Evolutionary conservation across 73 alveolate genomes (phyloP), one percentile per base, ranked within the genome.

Genomic region (Paramecium primaurelia): DNA sequence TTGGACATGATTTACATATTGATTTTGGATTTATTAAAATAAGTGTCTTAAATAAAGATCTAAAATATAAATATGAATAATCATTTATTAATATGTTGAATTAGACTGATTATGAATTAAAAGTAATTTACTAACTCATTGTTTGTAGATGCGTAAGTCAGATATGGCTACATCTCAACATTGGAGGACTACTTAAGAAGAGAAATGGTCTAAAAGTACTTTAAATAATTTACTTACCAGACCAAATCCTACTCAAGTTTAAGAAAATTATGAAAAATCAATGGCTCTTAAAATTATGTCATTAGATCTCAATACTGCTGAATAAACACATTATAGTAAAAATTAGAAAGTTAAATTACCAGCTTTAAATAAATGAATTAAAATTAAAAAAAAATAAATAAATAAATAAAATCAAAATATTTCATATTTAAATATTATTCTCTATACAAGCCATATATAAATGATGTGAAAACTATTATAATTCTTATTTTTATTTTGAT

Each of bases 211-310:
- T 71, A 44, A 89, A 64, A 71, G 92, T 47, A 59, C 94, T 18
- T 22, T 89, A 42, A 89, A 89, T 14, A 18, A 59, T 71, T 71
- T 89, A 40, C 84, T 89, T 3, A 71, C 86, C 20, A 69, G 92
- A 71, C 94, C 94, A 40, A 54, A 89, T 83, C 49, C 92, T 5
- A 71, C 42, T 59, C 8, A 54, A 32, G 94, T 89, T 22, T 71
- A 83, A 89, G 88, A 64, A 18, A 71, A 71, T 47, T 89, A 89
- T 44, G 94, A 89, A 59, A 89, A 89, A 58, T 58, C 94, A 10
- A 49, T 89, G 77, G 94, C 94, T 8, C 60, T 89, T 18, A 89
- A 89, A 80, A 89, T 89, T 89, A 89, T 89, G 94, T 89, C 94
- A 2, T 89, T 89, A 30, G 94, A 89, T 45, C 77, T 89, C 49